Evolutionary conservation across 176 grass and related monocot genomes (phyloP), one percentile per base, ranked within the genome.

Genomic region (Saccharum officinarum): DNA sequence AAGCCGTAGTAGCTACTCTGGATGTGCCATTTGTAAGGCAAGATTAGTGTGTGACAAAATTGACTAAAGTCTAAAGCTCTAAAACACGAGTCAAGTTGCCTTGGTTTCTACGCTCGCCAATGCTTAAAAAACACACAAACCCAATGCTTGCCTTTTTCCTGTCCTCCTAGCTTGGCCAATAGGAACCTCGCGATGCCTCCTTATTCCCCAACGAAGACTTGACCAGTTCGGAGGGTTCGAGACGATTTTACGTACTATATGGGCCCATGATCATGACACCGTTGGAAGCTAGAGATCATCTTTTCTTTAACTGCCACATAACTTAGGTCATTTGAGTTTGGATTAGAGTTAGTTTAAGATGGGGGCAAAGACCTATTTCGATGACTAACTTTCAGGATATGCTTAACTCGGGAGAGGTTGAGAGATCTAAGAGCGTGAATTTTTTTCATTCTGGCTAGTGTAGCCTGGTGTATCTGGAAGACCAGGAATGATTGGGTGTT

Each of bases 51-150:
- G 80, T 9, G 84, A 79, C 69, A 60, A 59, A 83, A 75, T 83
- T 40, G 80, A 64, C 85, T 52, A 60, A 3, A 18, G 37, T 25
- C 59, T 62, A 25, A 61, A 61, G 59, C 13, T 39, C 31, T 60
- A 84, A 50, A 41, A 83, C 50, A 87, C 75, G 60, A 46, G 2
- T 61, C 33, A 84, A 36, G 80, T 20, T 87, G 26, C 50, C 76
- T 87, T 91, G 89, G 70, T 65, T 84, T 81, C 70, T 80, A 91
- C 85, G 89, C 25, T 91, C 63, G 12, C 15, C 25, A 55, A 55
- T 44, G 28, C 81, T 87, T 91, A 34, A 34, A 67, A 79, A 31
- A 84, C 73, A 86, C 84, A 91, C 39, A 64, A 80, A 7, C 8
- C 75, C n/a, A 40, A 38, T 31, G 67, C 36, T 37, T n/a, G 7